These are phyloP conservation scores for Epichloe glyceriae DNA, from an alignment of 2,329 filamentous ascomycete genomes.

Conservation along the genomic window DNA sequence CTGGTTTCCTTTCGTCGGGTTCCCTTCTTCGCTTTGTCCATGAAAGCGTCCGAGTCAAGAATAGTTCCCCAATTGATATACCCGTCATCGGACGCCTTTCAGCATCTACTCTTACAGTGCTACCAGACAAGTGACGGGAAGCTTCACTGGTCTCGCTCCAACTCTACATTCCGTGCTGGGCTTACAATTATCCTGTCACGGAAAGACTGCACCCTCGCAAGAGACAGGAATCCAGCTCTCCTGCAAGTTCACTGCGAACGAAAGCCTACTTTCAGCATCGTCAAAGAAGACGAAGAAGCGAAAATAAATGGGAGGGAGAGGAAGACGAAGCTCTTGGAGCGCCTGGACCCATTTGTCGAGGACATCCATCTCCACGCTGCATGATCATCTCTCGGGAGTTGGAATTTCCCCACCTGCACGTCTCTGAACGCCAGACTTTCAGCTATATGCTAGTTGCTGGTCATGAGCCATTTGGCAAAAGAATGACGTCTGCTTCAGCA, in stretches of 20 bases:
- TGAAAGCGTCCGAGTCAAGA: neutral
- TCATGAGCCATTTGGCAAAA: neutral
- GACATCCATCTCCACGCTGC: too few species aligned
- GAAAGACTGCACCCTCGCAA: neutral
- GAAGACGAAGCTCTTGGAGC: too few species aligned
- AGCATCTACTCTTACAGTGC: neutral
- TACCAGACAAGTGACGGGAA: neutral
- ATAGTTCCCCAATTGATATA: too few species aligned
- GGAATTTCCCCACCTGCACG: neutral
- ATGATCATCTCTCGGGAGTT: neutral
- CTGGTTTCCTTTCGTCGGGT: neutral
- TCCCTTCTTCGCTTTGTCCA: neutral
- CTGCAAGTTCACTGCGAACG: neutral
- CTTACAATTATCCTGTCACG: neutral
- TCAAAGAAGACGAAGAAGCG: neutral
- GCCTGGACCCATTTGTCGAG: too few species aligned
- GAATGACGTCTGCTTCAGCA: conserved; percentile 13
- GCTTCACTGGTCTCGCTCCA: neutral
- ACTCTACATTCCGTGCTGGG: neutral
- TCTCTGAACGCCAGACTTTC: neutral
- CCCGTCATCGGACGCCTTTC: neutral
- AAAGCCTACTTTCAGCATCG: neutral
- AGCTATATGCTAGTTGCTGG: neutral
- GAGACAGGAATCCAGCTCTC: neutral
- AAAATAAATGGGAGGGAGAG: too few species aligned